A percentile compares a stretch with the other conserved stretches of the same genome.
Conservation (phyloP, 2,329 filamentous ascomycete species). For the Ophiosphaerella narmari region DNA sequence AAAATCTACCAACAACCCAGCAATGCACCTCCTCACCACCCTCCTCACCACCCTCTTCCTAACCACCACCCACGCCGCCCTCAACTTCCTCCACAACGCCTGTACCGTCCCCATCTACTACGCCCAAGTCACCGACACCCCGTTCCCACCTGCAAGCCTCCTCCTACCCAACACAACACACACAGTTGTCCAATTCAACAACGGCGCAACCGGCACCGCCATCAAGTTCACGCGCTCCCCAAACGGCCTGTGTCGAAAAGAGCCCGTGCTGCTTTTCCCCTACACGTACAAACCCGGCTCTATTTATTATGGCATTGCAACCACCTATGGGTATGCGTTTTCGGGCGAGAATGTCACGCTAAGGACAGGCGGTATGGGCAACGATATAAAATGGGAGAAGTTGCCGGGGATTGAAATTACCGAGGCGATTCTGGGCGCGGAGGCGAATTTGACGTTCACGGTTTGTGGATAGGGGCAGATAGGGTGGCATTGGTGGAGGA, state of each 20-base stretch:
- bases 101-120: slow-evolving; percentile 29
- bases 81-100: slow-evolving; percentile 29
- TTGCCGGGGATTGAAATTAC: slow-evolving; percentile 16
- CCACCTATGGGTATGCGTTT: slow-evolving; percentile 25
- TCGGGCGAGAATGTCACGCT: slow-evolving; percentile 20
- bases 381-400: slow-evolving; percentile 22
- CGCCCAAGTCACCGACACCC: slow-evolving; percentile 17
- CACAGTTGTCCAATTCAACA: slow-evolving; percentile 13
- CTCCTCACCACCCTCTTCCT: slow-evolving; percentile 18
- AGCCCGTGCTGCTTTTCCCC: slow-evolving; percentile 25
- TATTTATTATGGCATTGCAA: slow-evolving; percentile 32
- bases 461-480: slow-evolving; percentile 13
- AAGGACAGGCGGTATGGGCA: slow-evolving; percentile 9
- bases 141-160: background rate
- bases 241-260: slow-evolving; percentile 14
- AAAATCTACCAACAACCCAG: background rate
- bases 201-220: slow-evolving; percentile 20
- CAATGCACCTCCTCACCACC: slow-evolving; percentile 23
- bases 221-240: slow-evolving; percentile 26
- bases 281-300: slow-evolving; percentile 24
- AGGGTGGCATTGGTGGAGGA: background rate
- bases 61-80: slow-evolving; percentile 14
- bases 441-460: slow-evolving; percentile 21
- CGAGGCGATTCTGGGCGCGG: slow-evolving; percentile 12
- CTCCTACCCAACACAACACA: background rate